These are phyloP conservation scores for Globisporangium yorkense DNA, from an alignment of 352 stramenopile species.

Conservation along the genomic window DNA sequence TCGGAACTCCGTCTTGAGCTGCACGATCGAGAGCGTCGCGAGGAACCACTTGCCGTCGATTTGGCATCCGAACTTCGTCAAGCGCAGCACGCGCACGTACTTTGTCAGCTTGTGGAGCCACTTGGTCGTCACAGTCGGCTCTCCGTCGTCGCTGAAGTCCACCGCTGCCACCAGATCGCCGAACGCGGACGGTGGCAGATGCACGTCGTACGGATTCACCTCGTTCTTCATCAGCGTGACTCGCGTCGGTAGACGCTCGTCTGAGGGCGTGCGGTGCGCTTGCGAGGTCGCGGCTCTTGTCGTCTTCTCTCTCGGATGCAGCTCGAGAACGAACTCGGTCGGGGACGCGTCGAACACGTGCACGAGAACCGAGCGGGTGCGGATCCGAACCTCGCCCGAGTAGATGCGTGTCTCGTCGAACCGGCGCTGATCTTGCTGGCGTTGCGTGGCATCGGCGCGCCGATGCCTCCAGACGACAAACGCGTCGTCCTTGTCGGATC, in stretches of 20 bases:
- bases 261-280: neutral
- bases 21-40: constrained; percentile 34
- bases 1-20: constrained; percentile 58
- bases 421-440: neutral
- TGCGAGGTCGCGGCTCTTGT: neutral
- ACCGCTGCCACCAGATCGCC: constrained; percentile 32
- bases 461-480: constrained; percentile 31
- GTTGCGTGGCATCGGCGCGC: neutral
- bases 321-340: constrained; percentile 22
- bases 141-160: constrained; percentile 4
- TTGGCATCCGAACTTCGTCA: constrained; percentile 37
- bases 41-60: constrained; percentile 32
- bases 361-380: constrained; percentile 4
- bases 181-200: constrained; percentile 36
- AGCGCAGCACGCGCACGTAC: constrained; percentile 40
- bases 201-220: constrained; percentile 45
- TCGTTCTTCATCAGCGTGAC: constrained; percentile 29
- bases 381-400: constrained; percentile 28
- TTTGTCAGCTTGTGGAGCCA: constrained; percentile 34
- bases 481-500: constrained; percentile 3
- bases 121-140: constrained; percentile 13
- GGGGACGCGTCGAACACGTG: constrained; percentile 26
- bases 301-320: neutral
- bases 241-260: neutral
- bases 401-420: constrained; percentile 19